These are phyloP conservation scores for Talaromyces thailandensis DNA, from an alignment of 495 filamentous ascomycete genomes.

Conservation along the genomic window DNA sequence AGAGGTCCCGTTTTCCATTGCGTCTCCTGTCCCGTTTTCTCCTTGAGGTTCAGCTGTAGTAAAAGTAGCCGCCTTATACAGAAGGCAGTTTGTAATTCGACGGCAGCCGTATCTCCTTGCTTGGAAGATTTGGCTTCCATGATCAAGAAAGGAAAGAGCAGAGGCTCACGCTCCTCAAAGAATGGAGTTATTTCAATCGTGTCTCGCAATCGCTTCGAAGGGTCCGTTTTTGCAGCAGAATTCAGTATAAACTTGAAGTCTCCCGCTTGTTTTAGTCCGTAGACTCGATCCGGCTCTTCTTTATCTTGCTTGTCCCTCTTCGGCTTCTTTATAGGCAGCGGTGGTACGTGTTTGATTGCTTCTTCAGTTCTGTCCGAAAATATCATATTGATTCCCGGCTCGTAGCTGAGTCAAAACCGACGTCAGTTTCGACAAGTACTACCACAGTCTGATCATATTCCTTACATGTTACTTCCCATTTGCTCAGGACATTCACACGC, in stretches of 20 bases:
- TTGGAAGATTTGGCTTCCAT: slow-evolving; percentile 14
- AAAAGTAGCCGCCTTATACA: slow-evolving; percentile 9
- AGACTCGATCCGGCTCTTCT: slow-evolving; percentile 9
- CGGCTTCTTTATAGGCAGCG: background rate
- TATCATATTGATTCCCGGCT: background rate
- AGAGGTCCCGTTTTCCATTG: slow-evolving; percentile 8
- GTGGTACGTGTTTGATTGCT: background rate
- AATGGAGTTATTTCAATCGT: slow-evolving; percentile 7
- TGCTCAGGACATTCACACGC: slow-evolving; percentile 6
- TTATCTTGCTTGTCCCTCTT: background rate
- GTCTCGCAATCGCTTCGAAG: background rate
- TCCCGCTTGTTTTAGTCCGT: slow-evolving; percentile 9
- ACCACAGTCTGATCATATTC: background rate
- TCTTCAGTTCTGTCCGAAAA: slow-evolving; percentile 6
- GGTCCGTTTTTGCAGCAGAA: background rate
- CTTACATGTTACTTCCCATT: background rate
- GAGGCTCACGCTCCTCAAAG: background rate
- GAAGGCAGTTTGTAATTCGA: slow-evolving; percentile 15
- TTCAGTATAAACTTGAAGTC: slow-evolving; percentile 9
- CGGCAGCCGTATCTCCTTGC: background rate
- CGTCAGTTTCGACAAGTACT: background rate
- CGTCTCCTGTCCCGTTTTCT: background rate
- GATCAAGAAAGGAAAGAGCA: slow-evolving; percentile 14
- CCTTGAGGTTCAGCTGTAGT: slow-evolving; percentile 9
- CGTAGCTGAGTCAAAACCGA: background rate